phyloP scores from a whole-genome alignment of 305 asterid genomes.

The Solanum aculeatissimum region DNA sequence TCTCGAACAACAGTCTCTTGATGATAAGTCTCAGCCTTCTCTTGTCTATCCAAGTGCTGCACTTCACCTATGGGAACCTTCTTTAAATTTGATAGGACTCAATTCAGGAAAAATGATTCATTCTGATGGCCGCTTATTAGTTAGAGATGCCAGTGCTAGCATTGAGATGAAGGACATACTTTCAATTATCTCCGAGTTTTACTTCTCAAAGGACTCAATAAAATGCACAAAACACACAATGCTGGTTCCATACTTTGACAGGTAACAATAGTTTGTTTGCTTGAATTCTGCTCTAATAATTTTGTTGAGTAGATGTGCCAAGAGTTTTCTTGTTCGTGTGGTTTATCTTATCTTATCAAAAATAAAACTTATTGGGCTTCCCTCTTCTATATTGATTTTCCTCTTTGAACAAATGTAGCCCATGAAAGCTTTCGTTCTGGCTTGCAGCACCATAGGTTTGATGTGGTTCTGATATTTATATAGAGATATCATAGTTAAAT shows the following conservation, averaged over 20 bases:
- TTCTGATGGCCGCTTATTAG: slow-evolving; percentile 17
- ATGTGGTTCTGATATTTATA: neutral
- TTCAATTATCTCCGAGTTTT: slow-evolving; percentile 34
- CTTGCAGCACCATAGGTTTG: neutral
- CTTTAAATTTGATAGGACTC: slow-evolving; percentile 15
- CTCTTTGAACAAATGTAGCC: neutral
- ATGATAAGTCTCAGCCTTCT: slow-evolving; percentile 22
- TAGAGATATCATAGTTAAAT: neutral
- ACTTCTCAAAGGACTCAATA: slow-evolving; percentile 26
- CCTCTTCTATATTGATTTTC: neutral
- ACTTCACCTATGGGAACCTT: slow-evolving; percentile 32
- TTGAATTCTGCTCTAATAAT: neutral
- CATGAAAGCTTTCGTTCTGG: neutral
- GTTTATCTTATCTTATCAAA: neutral
- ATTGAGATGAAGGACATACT: slow-evolving; percentile 38
- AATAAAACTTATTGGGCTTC: neutral
- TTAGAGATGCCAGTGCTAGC: slow-evolving; percentile 6
- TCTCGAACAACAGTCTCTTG: slow-evolving; percentile 10
- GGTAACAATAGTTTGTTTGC: slow-evolving; percentile 26
- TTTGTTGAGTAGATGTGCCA: neutral
- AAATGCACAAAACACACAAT: slow-evolving; percentile 50
- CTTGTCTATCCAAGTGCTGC: slow-evolving; percentile 49
- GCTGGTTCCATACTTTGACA: slow-evolving; percentile 91
- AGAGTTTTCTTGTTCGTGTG: neutral
- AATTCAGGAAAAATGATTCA: slow-evolving; percentile 7